These are phyloP conservation scores for Penicillium herquei DNA, from an alignment of 495 filamentous ascomycete genomes.

Conservation along the genomic window DNA sequence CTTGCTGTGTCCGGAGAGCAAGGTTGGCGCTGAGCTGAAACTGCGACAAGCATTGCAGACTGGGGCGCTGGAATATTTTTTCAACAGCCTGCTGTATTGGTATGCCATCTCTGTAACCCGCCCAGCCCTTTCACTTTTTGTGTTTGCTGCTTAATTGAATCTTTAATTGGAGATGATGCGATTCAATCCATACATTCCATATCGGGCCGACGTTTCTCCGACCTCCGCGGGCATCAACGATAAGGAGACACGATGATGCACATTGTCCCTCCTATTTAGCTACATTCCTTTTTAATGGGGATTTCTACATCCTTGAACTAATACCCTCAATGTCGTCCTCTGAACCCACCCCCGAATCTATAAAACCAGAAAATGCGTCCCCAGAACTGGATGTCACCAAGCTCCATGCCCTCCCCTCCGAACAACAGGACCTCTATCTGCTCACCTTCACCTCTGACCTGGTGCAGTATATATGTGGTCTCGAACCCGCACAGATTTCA, in stretches of 20 bases:
- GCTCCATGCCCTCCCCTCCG: constrained; percentile 83
- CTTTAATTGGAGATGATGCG: constrained; percentile 1
- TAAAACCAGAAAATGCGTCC: constrained; percentile 34
- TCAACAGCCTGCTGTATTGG: constrained; percentile 15
- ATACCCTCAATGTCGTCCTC: constrained; percentile 41
- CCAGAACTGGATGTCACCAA: constrained; percentile 80
- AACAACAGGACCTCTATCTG: constrained; percentile 94
- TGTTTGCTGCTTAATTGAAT: neutral
- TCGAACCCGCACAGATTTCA: constrained; percentile 75
- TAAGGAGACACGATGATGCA: constrained; percentile 23
- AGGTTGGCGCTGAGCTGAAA: constrained; percentile 51
- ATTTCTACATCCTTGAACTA: constrained; percentile 15
- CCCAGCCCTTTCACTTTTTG: neutral
- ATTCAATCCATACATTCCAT: constrained; percentile 17
- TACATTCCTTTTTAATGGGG: constrained; percentile 21
- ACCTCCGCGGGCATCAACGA: constrained; percentile 28
- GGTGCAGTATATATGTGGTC: constrained; percentile 71
- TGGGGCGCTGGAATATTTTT: neutral
- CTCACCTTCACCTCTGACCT: constrained; percentile 84
- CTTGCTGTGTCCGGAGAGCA: constrained; percentile 74
- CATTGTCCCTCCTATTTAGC: constrained; percentile 5
- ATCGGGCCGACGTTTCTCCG: constrained; percentile 41
- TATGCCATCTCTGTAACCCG: constrained; percentile 15
- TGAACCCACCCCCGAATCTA: constrained; percentile 26
- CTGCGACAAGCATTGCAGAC: constrained; percentile 24